Conservation (phyloP, 2,329 filamentous ascomycete genomes). For the Metarhizium rileyi region DNA sequence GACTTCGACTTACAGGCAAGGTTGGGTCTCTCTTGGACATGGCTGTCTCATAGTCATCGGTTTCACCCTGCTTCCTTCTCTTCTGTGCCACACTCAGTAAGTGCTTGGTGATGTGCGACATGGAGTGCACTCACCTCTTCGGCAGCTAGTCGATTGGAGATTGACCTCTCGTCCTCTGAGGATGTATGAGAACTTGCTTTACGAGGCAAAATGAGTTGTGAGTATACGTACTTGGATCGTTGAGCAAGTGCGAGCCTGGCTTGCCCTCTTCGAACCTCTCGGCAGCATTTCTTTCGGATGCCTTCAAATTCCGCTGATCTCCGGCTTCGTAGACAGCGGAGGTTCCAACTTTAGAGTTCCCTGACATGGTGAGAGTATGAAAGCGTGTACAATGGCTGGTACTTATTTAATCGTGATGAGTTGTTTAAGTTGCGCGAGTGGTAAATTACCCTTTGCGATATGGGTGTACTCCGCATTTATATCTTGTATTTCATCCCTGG, state of each 20-base stretch:
- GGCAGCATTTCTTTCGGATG: conserved; percentile 38
- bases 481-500: neutral
- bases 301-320: conserved; percentile 60
- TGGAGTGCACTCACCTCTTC: conserved; percentile 34
- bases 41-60: conserved; percentile 31
- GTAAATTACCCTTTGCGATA: too few relatives aligned
- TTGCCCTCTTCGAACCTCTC: conserved; percentile 64
- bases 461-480: too few relatives aligned
- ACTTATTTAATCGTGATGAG: neutral
- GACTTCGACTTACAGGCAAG: conserved; percentile 33
- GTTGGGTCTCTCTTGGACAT: conserved; percentile 51
- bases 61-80: conserved; percentile 29
- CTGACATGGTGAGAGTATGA: conserved; percentile 20
- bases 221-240: conserved; percentile 57
- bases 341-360: conserved; percentile 57
- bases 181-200: neutral
- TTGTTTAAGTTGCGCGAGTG: too few relatives aligned
- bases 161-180: conserved; percentile 59
- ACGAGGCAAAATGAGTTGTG: conserved; percentile 11
- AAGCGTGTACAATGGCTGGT: neutral
- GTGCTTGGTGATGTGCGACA: too few relatives aligned
- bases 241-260: conserved; percentile 54
- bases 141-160: conserved; percentile 60
- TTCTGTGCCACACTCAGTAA: conserved; percentile 14
- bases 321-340: conserved; percentile 60